These are phyloP conservation scores for Pseudohalonectria lignicola DNA, from an alignment of 2,329 filamentous ascomycete species.

Conservation along the genomic window DNA sequence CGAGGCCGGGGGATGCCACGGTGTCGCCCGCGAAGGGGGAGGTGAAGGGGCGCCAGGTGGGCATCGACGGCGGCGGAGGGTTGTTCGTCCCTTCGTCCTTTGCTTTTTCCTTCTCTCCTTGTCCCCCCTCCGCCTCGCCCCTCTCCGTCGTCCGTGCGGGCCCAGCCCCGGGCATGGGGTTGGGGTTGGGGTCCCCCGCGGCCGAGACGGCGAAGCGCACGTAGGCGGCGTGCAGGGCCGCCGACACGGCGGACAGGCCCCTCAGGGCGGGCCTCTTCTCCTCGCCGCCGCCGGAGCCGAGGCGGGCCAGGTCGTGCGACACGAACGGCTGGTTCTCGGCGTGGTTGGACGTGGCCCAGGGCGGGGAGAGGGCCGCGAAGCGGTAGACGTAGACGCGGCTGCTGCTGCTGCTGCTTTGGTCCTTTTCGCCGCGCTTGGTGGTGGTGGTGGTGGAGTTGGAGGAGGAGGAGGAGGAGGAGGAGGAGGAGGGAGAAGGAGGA, in stretches of 20 bases:
- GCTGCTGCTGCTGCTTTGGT: constrained; percentile 9
- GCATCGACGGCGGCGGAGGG: background rate
- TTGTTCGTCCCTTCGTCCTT: no score
- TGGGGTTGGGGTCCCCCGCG: constrained; percentile 7
- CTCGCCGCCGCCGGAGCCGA: background rate
- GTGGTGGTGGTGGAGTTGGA: no score
- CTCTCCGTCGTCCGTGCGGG: constrained; percentile 10
- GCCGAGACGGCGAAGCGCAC: constrained; percentile 19
- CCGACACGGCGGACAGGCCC: constrained; percentile 25
- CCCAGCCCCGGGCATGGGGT: constrained; percentile 1
- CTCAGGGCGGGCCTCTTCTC: constrained; percentile 9
- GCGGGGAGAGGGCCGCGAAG: constrained; percentile 36
- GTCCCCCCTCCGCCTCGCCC: background rate
- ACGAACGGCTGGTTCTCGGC: constrained; percentile 32
- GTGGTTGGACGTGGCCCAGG: constrained; percentile 31
- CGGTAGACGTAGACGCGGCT: constrained; percentile 43
- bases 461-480: no score
- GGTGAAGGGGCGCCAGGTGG: constrained; percentile 29
- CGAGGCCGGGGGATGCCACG: constrained; percentile 2
- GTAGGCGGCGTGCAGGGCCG: constrained; percentile 32
- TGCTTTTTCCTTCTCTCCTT: background rate
- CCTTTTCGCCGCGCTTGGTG: no score
- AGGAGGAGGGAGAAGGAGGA: no score
- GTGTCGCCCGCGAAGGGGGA: constrained; percentile 21
- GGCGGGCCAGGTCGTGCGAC: constrained; percentile 25